Percentiles rank a stretch among this genome's conserved stretches.
phyloP scores from a whole-genome alignment of 306 rosid genomes.

The Morella rubra region DNA sequence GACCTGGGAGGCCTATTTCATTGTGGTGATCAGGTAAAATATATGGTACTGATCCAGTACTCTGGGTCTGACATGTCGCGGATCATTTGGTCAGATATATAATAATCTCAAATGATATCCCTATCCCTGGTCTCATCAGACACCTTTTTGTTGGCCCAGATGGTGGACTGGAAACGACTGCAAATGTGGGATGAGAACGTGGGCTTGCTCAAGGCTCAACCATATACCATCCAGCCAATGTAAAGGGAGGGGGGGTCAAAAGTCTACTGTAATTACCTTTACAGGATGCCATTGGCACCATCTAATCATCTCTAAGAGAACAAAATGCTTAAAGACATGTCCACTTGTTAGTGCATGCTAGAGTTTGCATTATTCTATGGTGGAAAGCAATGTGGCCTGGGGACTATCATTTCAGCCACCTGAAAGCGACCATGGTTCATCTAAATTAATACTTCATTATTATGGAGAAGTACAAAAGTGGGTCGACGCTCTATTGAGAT shows the following conservation, averaged over 20 bases:
- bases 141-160: slow-evolving; percentile 29
- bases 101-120: slow-evolving; percentile 3
- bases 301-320: slow-evolving; percentile 26
- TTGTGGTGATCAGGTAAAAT: too few relatives aligned
- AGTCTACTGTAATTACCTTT: slow-evolving; percentile 36
- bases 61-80: background rate
- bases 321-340: slow-evolving; percentile 35
- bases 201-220: slow-evolving; percentile 27
- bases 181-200: background rate
- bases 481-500: background rate
- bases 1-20: too few relatives aligned
- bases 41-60: too few relatives aligned
- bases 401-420: slow-evolving; percentile 43
- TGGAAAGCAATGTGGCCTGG: slow-evolving; percentile 44
- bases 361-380: slow-evolving; percentile 41
- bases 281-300: slow-evolving; percentile 38
- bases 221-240: slow-evolving; percentile 11
- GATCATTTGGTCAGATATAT: background rate
- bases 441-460: background rate
- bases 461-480: background rate
- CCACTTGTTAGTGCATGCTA: slow-evolving; percentile 40
- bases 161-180: slow-evolving; percentile 19
- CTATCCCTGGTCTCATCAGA: background rate
- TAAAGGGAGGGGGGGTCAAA: slow-evolving; percentile 13
- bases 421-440: slow-evolving; percentile 26